Evolutionary conservation across 495 filamentous ascomycete species (phyloP).

Genomic region (Haplographium delicatum): DNA sequence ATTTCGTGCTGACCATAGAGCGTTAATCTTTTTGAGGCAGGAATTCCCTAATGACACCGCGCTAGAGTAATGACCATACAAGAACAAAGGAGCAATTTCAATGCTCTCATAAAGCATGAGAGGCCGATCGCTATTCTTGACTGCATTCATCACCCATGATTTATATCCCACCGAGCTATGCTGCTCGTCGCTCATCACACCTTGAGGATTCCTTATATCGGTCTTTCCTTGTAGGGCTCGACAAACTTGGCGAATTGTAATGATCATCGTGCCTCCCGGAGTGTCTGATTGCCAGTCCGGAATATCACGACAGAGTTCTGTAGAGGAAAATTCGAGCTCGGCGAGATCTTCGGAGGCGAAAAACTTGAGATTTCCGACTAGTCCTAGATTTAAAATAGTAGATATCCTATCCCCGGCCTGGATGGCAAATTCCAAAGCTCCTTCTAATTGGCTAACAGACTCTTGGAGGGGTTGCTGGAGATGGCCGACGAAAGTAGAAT

Average conservation of each 20-base stretch:
- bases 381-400: slow-evolving; percentile 65
- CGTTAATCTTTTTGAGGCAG: slow-evolving; percentile 50
- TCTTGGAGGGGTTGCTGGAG: slow-evolving; percentile 58
- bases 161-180: slow-evolving; percentile 63
- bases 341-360: slow-evolving; percentile 69
- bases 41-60: slow-evolving; percentile 60
- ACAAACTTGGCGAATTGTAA: slow-evolving; percentile 64
- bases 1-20: slow-evolving; percentile 69
- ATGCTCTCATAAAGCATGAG: slow-evolving; percentile 67
- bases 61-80: slow-evolving; percentile 68
- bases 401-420: slow-evolving; percentile 69
- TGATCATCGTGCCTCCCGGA: slow-evolving; percentile 67
- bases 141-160: slow-evolving; percentile 39
- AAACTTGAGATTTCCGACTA: slow-evolving; percentile 63
- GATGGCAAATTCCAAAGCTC: slow-evolving; percentile 61
- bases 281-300: slow-evolving; percentile 67
- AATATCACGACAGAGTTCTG: slow-evolving; percentile 69
- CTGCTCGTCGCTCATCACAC: slow-evolving; percentile 64
- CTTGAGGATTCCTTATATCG: slow-evolving; percentile 42
- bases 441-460: slow-evolving; percentile 58
- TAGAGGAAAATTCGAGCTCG: slow-evolving; percentile 71
- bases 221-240: slow-evolving; percentile 87
- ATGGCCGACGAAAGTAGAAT: slow-evolving; percentile 69
- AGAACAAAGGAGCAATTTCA: slow-evolving; percentile 64
- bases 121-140: slow-evolving; percentile 39